Percentiles rank a stretch among this genome's conserved stretches.
Conservation (phyloP, 352 stramenopile species). For the Pythium sukuiense region DNA sequence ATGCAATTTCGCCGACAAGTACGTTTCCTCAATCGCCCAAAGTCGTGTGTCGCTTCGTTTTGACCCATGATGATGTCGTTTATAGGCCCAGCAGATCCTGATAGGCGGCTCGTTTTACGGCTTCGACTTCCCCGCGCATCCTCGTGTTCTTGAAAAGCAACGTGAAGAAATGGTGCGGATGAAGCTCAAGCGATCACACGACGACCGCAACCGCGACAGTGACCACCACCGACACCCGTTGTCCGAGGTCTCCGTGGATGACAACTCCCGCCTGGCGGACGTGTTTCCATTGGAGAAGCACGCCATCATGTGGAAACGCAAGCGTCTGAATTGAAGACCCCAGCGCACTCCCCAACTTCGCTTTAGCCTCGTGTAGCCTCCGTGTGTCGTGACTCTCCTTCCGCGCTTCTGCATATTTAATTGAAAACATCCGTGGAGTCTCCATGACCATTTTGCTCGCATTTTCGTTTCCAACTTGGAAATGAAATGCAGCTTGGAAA, state of each 20-base stretch:
- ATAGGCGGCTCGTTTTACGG: constrained; percentile 61
- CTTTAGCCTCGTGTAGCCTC: constrained; percentile 1
- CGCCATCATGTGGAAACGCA: constrained; percentile 56
- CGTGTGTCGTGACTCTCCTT: background rate
- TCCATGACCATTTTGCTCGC: background rate
- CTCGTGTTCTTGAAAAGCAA: constrained; percentile 56
- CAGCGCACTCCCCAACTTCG: background rate
- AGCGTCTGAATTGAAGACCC: constrained; percentile 46
- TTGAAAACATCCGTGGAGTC: background rate
- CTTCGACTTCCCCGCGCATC: constrained; percentile 60
- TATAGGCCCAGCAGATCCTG: constrained; percentile 56
- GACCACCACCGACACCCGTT: constrained; percentile 10
- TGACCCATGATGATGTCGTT: constrained; percentile 1
- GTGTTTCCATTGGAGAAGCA: constrained; percentile 44
- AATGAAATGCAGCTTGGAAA: too few relatives aligned
- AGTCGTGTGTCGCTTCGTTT: background rate
- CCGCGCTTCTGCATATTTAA: constrained; percentile 30
- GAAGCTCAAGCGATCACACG: constrained; percentile 51
- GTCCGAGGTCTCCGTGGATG: constrained; percentile 13
- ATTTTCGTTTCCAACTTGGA: background rate
- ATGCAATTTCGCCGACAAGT: constrained; percentile 49
- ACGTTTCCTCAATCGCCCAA: background rate
- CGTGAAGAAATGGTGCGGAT: constrained; percentile 42
- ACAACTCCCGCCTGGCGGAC: constrained; percentile 13
- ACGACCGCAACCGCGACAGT: constrained; percentile 29